Base-by-base conservation (phyloP, 805 yeast genomes). In the Hanseniaspora meyeri region DNA sequence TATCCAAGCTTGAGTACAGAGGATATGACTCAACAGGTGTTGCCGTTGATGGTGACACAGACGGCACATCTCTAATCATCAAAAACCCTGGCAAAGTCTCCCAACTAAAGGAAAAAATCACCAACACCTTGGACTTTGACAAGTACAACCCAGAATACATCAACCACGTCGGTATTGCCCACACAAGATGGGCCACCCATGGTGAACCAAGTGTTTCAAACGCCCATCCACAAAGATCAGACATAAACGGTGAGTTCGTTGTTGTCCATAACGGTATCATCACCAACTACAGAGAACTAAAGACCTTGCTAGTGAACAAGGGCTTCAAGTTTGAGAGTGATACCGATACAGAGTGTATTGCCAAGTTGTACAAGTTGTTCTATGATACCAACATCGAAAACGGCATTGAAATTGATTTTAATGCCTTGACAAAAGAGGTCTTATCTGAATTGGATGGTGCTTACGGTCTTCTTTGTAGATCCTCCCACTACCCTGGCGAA, bases 141-240 rank as follows among this genome's bases (percentile, higher is more conserved):
- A n/a, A 45, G 19, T 38, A 39, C 51, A 69, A 78, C 48, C 77
- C 82, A 58, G 79, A 85, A 64, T 89, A 87, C 67, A 83, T 80
- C 63, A 81, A 84, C 69, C 98, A 93, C 68, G 89, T 83, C 59
- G 98, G 96, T 68, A 93, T 93, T 69, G 97, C 98, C 27, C 99
- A 93, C 73, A 93, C 99, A 14, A 86, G 99, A 76, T 93, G 99
- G 99, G 99, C 99, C 52, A 93, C 99, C 40, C 99, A 93, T 71
- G 99, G 99, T 71, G 87, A 83, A 65, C 97, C 97, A 58, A 81
- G 80, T 62, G 80, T 77, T 60, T 64, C 70, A 60, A 93, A 93
- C 76, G 93, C 97, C 69, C 99, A 93, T 70, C 99, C 99, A 50
- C 97, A 91, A 68, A 76, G 91, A 61, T 87, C 96, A 1, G 98